Conservation (phyloP, 2,329 filamentous ascomycete genomes). For the Diaporthe vaccinii region DNA sequence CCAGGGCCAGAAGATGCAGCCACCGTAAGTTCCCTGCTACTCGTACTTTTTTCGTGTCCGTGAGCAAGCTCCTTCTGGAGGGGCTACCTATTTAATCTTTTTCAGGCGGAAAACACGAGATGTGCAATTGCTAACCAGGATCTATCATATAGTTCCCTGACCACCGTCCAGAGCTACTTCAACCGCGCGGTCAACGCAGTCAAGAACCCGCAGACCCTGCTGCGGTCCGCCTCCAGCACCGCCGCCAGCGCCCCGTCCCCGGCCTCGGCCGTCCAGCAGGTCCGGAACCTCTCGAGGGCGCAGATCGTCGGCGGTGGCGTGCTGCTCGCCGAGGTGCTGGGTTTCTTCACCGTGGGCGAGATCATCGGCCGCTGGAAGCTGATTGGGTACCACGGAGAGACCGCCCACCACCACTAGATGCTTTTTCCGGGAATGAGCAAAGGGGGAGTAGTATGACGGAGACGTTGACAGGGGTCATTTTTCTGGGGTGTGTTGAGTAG, state of each 20-base stretch:
- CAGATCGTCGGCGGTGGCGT: slow-evolving; percentile 83
- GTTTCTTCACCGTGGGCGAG: slow-evolving; percentile 98
- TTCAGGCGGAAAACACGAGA: background rate
- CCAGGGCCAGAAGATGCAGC: slow-evolving; percentile 89
- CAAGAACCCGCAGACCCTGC: slow-evolving; percentile 75
- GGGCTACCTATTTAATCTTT: background rate
- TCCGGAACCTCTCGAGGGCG: slow-evolving; percentile 78
- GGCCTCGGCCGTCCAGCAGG: slow-evolving; percentile 53
- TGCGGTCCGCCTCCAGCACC: slow-evolving; percentile 70
- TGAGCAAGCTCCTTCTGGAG: background rate
- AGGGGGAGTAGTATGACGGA: background rate
- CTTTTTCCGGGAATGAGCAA: background rate
- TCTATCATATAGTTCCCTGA: slow-evolving; percentile 70
- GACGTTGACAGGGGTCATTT: background rate
- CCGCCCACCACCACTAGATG: slow-evolving; percentile 69
- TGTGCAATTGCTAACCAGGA: slow-evolving; percentile 1
- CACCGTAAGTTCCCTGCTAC: slow-evolving; percentile 80
- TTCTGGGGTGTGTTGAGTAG: background rate
- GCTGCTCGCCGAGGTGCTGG: slow-evolving; percentile 86
- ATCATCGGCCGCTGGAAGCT: slow-evolving; percentile 97
- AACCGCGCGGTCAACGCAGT: slow-evolving; percentile 79
- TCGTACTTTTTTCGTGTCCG: too few species aligned
- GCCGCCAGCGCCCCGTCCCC: slow-evolving; percentile 58
- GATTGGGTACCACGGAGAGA: slow-evolving; percentile 87
- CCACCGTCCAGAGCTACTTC: slow-evolving; percentile 90